Percentiles rank a stretch among this genome's conserved stretches.
phyloP scores from a whole-genome alignment of 352 stramenopile genomes.

The Globisporangium middletonii region DNA sequence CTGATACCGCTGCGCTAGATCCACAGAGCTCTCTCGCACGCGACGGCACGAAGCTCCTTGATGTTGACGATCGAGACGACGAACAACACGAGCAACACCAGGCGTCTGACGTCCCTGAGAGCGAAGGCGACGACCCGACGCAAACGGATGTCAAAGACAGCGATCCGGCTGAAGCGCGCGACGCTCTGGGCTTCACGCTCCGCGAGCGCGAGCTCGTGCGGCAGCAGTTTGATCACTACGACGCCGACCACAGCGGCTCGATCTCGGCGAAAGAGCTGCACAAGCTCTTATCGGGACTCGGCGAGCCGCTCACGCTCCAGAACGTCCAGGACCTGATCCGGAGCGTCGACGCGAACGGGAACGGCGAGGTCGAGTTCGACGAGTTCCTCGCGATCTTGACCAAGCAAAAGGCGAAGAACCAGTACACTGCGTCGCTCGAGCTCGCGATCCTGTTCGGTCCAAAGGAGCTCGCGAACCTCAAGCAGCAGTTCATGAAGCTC shows the following conservation, averaged over 20 bases:
- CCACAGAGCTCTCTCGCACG: constrained; percentile 7
- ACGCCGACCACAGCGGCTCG: constrained; percentile 51
- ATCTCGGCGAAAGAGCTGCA: constrained; percentile 57
- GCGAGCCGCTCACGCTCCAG: constrained; percentile 51
- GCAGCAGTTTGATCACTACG: constrained; percentile 56
- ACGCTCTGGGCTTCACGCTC: constrained; percentile 29
- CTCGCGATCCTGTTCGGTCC: constrained; percentile 59
- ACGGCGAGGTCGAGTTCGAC: constrained; percentile 65
- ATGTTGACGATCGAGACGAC: constrained; percentile 10
- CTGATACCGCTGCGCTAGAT: constrained; percentile 4
- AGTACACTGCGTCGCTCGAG: constrained; percentile 56
- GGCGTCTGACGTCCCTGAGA: constrained; percentile 10
- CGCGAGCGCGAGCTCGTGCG: constrained; percentile 36
- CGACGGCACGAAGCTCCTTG: constrained; percentile 11
- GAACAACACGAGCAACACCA: constrained; percentile 6
- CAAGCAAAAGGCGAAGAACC: constrained; percentile 53
- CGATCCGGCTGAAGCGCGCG: constrained; percentile 11
- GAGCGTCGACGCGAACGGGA: constrained; percentile 45
- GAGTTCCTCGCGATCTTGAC: constrained; percentile 59
- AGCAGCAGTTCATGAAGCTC: constrained; percentile 59
- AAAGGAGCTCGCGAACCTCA: constrained; percentile 61
- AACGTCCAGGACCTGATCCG: constrained; percentile 54
- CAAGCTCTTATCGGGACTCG: constrained; percentile 48
- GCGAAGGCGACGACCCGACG: constrained; percentile 5
- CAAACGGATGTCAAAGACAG: constrained; percentile 8